Percentiles rank a stretch among this genome's conserved stretches.
phyloP scores from a whole-genome alignment of 108 stramenopile genomes.

The Pelagomonas calceolata region DNA sequence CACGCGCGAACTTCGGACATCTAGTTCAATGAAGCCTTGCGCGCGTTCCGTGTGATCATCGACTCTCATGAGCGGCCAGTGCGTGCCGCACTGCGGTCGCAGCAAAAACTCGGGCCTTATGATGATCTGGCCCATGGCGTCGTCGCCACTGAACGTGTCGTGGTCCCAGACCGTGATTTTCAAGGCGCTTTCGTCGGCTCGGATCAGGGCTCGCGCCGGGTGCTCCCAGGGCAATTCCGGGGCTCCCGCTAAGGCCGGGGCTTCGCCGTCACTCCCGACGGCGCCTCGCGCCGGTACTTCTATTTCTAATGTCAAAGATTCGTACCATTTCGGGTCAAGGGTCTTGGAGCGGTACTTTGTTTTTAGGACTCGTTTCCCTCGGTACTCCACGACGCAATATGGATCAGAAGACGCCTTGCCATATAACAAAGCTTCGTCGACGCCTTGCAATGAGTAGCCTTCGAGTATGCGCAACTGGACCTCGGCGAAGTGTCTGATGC shows the following conservation, averaged over 20 bases:
- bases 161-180: not conserved
- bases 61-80: not conserved
- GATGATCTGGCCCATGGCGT: not conserved
- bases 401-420: slow-evolving; percentile 2
- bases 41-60: not conserved
- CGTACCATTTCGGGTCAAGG: slow-evolving; percentile 10
- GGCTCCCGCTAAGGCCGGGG: not conserved
- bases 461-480: not conserved
- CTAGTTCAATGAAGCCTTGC: no score
- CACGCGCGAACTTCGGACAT: no score
- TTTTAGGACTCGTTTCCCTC: slow-evolving; percentile 2
- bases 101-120: not conserved
- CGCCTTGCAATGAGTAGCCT: not conserved
- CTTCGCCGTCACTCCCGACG: not conserved
- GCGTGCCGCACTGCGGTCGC: not conserved
- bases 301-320: not conserved
- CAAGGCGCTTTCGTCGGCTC: not conserved
- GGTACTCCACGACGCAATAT: slow-evolving; percentile 8
- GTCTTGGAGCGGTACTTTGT: slow-evolving; percentile 7
- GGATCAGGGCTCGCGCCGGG: not conserved
- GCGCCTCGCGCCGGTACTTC: not conserved
- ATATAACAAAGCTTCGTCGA: not conserved
- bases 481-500: not conserved
- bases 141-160: not conserved
- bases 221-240: not conserved